Conservation (phyloP, 352 stramenopile species). For the Globisporangium cystogenes region DNA sequence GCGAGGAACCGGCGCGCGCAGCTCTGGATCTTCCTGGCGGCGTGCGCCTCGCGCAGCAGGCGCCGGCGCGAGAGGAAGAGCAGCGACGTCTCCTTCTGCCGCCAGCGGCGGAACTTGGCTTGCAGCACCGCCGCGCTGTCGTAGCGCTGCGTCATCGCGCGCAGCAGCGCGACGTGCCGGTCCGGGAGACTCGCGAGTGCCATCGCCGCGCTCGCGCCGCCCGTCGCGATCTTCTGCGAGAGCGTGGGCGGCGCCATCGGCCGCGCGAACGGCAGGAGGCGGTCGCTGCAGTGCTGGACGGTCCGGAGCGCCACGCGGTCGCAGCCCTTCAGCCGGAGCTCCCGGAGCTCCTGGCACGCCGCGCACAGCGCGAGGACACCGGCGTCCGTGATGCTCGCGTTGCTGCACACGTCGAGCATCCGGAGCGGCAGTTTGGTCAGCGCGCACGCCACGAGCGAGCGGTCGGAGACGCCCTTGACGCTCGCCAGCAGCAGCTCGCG, state of each 20-base stretch:
- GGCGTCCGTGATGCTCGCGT: slow-evolving; percentile 50
- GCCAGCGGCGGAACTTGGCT: slow-evolving; percentile 35
- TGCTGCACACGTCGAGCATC: slow-evolving; percentile 47
- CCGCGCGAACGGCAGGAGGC: slow-evolving; percentile 37
- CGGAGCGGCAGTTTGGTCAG: slow-evolving; percentile 34
- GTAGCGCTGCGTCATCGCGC: slow-evolving; percentile 27
- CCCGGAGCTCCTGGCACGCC: slow-evolving; percentile 38
- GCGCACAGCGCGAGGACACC: slow-evolving; percentile 31
- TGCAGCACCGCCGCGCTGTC: slow-evolving; percentile 35
- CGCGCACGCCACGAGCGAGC: slow-evolving; percentile 34
- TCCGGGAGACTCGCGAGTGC: slow-evolving; percentile 22
- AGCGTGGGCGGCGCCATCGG: slow-evolving; percentile 21
- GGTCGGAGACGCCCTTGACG: slow-evolving; percentile 39
- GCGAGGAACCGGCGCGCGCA: slow-evolving; percentile 37
- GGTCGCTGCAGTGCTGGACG: slow-evolving; percentile 26
- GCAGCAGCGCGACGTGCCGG: slow-evolving; percentile 32
- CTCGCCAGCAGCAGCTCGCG: slow-evolving; percentile 31
- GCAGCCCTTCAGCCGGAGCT: slow-evolving; percentile 58
- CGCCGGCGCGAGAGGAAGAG: slow-evolving; percentile 35
- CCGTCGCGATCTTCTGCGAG: slow-evolving; percentile 33
- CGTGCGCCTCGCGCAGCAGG: slow-evolving; percentile 27
- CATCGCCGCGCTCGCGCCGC: slow-evolving; percentile 24
- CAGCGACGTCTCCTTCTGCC: slow-evolving; percentile 28
- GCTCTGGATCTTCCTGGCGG: slow-evolving; percentile 47
- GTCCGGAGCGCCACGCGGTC: slow-evolving; percentile 39